Evolutionary conservation across 768 basidiomycete species (phyloP), one percentile per base, ranked within the genome.

Genomic region (Bullera alba): DNA sequence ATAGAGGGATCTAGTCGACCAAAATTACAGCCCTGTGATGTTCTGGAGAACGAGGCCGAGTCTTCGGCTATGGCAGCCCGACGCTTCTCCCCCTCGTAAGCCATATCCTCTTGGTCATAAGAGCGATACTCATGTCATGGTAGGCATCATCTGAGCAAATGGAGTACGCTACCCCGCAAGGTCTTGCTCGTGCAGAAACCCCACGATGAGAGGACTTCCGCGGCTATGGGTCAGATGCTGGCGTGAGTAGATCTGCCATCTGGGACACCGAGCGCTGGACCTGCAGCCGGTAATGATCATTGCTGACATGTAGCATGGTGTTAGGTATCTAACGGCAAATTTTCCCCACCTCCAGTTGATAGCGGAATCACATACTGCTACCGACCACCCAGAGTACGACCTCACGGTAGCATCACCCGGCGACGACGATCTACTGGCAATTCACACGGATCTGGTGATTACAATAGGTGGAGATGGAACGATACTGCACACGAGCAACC

Each of bases 381-480:
- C 26, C n/a, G 60, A 65, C 42, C 58, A 64, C 23, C 57, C 58
- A 3, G 36, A 47, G 2, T 59, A 45, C 26, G 34, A 51, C 4
- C 50, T 60, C 17, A 57, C 57, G 10, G 46, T 64, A 5, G 37
- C 49, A 12, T 37, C 54, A 22, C 36, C 50, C n/a, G 58, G 54
- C 8, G 62, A 69, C 23, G 50, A 57, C 19, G 39, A 21, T 1
- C 48, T 65, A 3, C 46, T 68, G 15, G 45, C 56, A 0, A 35
- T 50, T 1, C 54, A 61, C 37, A 86, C 93, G 51, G 86, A 90
- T 68, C 76, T 96, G 7, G 84, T 95, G 17, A 81, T 95, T 23
- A 93, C 92, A 0, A 74, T 96, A 1, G 92, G 92, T 38, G 92
- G 92, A 28, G 92, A 96, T 66, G 92, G 92, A 7, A 95, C 92